phyloP scores from a whole-genome alignment of 352 stramenopile species.

The Phytopythium helicoides region DNA sequence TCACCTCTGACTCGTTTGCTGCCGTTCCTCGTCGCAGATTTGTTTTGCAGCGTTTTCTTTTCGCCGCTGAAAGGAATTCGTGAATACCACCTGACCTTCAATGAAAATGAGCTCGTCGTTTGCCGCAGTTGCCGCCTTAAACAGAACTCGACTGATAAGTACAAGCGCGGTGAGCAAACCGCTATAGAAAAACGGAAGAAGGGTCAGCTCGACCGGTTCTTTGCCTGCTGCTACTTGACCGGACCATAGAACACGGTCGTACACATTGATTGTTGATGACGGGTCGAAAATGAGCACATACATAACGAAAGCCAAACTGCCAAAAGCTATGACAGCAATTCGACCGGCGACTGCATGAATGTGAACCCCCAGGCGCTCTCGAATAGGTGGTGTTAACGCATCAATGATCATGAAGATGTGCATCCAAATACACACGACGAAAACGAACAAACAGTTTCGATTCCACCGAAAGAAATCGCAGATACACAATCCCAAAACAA shows the following conservation, averaged over 20 bases:
- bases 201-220: not conserved
- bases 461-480: conserved; percentile 1
- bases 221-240: not conserved
- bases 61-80: not conserved
- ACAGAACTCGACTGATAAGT: not conserved
- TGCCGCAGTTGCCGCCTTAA: not conserved
- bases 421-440: conserved; percentile 1
- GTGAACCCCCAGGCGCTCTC: not conserved
- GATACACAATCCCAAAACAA: not conserved
- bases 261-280: not conserved
- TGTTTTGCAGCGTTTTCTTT: too few relatives aligned
- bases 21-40: too few relatives aligned
- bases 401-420: not conserved
- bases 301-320: not conserved
- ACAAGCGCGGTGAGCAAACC: not conserved
- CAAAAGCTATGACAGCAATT: not conserved
- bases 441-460: not conserved
- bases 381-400: not conserved
- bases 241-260: not conserved
- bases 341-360: not conserved
- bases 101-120: not conserved
- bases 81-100: conserved; percentile 1
- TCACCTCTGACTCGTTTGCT: too few relatives aligned
- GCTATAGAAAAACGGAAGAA: conserved; percentile 4
- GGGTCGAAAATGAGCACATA: conserved; percentile 5